Base-by-base conservation (phyloP, 352 stramenopile species). In the Globisporangium okanoganense region DNA sequence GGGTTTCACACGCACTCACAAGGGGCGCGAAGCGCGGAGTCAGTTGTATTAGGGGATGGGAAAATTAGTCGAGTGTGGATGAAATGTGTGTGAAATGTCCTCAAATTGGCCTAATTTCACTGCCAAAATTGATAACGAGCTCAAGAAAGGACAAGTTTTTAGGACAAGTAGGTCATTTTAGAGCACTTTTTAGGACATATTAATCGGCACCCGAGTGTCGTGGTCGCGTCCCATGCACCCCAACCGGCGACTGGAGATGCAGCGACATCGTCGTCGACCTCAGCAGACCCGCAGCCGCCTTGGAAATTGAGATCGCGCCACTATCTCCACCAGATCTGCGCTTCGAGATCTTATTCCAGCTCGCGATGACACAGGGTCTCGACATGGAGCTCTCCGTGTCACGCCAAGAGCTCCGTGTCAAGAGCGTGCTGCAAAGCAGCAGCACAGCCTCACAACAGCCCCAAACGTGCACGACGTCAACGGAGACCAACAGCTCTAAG, bases 331-430 rank as follows among this genome's bases (percentile, higher is more conserved):
- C 29, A 7, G 47, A 67, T 44, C 14, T 58, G 41, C 29, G 38
- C 47, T 67, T 67, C 35, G 8, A 40, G 2, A 47, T 63, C 5
- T 47, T 55, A 16, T 67, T 67, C 25, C 27, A 53, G 3, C 24
- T 62, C 6, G 22, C 31, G 22, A n/a, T 25, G 3, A 38, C 10
- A 7, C 62, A 63, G 9, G 25, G 29, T n/a, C 54, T 67, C 41
- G 62, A 29, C 3, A 38, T 67, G 25, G 55, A 58, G 9, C 14
- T 36, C 18, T 38, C 33, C 1, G 16, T 13, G 5, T 6, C 18
- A 9, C 16, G 20, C 1, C 59, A 59, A 8, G 51, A 66, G 22
- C 40, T 56, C 2, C 60, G 29, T 4, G 24, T 66, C 45, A 61
- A 56, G 20, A 44, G 43, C 35, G 41, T 61, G 5, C 56, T 47